Percentiles rank a stretch among this genome's conserved stretches.
These are phyloP conservation scores for Trichophyton rubrum DNA, from an alignment of 2,329 filamentous ascomycete genomes.

Conservation along the genomic window DNA sequence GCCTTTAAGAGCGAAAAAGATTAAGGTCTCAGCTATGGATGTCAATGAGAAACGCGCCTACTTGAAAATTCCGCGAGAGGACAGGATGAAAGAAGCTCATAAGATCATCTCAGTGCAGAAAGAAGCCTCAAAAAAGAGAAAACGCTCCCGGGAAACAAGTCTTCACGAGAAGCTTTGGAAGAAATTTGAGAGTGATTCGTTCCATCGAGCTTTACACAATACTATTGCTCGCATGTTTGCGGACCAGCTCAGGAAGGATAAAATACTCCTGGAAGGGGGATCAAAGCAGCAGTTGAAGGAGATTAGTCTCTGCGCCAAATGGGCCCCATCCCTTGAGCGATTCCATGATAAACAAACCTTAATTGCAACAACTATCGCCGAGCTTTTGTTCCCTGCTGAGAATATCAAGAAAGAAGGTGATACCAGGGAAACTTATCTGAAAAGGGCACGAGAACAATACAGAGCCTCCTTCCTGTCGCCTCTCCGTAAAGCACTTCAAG, in stretches of 20 bases:
- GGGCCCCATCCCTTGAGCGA: slow-evolving; percentile 44
- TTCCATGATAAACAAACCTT: slow-evolving; percentile 49
- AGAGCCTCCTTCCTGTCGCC: slow-evolving; percentile 39
- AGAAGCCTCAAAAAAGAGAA: neutral
- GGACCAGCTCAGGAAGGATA: slow-evolving; percentile 41
- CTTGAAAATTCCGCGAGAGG: neutral
- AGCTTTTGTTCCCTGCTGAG: slow-evolving; percentile 38
- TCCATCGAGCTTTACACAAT: slow-evolving; percentile 43
- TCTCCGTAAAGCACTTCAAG: slow-evolving; percentile 39
- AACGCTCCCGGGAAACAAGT: slow-evolving; percentile 22
- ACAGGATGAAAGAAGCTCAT: neutral
- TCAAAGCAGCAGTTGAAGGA: slow-evolving; percentile 31
- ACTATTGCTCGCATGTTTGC: slow-evolving; percentile 45
- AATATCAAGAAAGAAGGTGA: slow-evolving; percentile 21
- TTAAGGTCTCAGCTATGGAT: neutral
- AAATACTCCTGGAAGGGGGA: slow-evolving; percentile 29
- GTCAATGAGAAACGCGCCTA: neutral
- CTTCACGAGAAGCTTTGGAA: slow-evolving; percentile 34
- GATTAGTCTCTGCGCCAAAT: slow-evolving; percentile 48
- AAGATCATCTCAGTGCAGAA: slow-evolving; percentile 17
- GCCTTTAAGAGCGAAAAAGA: neutral
- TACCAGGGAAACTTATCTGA: slow-evolving; percentile 41
- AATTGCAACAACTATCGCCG: slow-evolving; percentile 45
- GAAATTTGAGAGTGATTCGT: slow-evolving; percentile 32
- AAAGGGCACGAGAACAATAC: slow-evolving; percentile 42